Evolutionary conservation across 208 protist genomes (phyloP).

Genomic region (Borovskyia barvae): DNA sequence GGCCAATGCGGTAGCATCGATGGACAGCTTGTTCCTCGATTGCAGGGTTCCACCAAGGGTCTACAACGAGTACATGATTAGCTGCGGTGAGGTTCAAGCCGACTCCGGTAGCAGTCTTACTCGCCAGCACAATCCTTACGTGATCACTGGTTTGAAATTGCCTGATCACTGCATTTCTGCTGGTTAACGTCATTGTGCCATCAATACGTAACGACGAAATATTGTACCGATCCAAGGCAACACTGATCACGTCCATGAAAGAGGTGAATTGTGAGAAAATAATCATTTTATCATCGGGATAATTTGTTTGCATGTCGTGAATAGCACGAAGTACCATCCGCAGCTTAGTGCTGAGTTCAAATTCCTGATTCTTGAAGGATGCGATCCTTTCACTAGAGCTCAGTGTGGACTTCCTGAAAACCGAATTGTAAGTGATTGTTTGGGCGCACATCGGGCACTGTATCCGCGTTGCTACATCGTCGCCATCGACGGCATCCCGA

Average conservation of each 20-base stretch:
- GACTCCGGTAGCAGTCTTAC: constrained; percentile 95
- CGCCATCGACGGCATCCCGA: constrained; percentile 72
- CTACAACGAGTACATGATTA: constrained; percentile 94
- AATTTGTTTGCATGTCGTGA: constrained; percentile 60
- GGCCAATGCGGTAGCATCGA: constrained; percentile 94
- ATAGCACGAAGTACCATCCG: constrained; percentile 77
- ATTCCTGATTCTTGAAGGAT: constrained; percentile 62
- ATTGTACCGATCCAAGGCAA: constrained; percentile 57
- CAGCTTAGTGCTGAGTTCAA: constrained; percentile 86
- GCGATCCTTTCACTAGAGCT: constrained; percentile 71
- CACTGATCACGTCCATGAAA: constrained; percentile 96
- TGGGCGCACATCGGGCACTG: constrained; percentile 60
- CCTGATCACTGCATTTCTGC: constrained; percentile 78
- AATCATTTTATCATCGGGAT: constrained; percentile 92
- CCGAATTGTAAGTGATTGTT: constrained; percentile 47
- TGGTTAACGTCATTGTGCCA: constrained; percentile 86
- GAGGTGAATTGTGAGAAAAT: constrained; percentile 98
- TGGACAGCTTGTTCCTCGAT: constrained; percentile 96
- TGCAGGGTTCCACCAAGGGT: constrained; percentile 97
- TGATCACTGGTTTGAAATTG: constrained; percentile 59
- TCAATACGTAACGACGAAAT: constrained; percentile 87
- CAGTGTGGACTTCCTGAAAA: constrained; percentile 56
- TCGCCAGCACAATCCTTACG: constrained; percentile 89
- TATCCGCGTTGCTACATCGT: constrained; percentile 57
- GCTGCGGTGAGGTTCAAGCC: constrained; percentile 97